Evolutionary conservation across 176 grass and related monocot genomes (phyloP).

Genomic region (Triticum dicoccoides): DNA sequence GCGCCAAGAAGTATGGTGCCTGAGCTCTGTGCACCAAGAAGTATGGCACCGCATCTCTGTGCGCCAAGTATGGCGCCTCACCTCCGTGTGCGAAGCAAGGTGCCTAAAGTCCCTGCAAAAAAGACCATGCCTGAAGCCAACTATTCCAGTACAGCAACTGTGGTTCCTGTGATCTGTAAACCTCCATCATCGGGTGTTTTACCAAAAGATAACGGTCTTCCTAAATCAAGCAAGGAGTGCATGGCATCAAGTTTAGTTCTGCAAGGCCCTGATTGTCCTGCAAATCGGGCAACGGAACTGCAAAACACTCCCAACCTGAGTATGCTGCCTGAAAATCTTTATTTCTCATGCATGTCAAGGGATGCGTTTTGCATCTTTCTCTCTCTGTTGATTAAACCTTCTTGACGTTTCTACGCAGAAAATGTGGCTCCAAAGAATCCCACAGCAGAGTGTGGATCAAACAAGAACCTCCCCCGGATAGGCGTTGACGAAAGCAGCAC

Average conservation of each 20-base stretch:
- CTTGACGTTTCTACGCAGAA: not conserved
- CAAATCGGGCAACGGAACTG: not conserved
- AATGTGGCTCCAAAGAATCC: not conserved
- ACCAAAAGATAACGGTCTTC: not conserved
- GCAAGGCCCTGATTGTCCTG: too few species aligned
- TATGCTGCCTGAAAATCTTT: not conserved
- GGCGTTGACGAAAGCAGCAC: not conserved
- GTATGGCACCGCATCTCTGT: not conserved
- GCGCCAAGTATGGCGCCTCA: not conserved
- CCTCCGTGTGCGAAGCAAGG: constrained; percentile 15
- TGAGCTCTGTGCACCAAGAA: not conserved
- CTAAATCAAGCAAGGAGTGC: not conserved
- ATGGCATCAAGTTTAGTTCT: not conserved
- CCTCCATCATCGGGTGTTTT: not conserved
- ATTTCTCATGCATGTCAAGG: not conserved
- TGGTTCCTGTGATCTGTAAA: not conserved
- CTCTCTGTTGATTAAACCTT: not conserved
- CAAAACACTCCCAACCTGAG: not conserved
- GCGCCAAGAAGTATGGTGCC: not conserved
- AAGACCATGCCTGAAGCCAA: constrained; percentile 2
- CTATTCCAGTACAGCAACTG: not conserved
- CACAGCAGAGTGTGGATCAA: not conserved
- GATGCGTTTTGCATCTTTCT: not conserved
- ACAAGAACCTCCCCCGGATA: not conserved
- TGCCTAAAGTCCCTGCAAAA: not conserved